Conservation (phyloP, 129 eudicot genomes). For the Scalesia atractyloides region DNA sequence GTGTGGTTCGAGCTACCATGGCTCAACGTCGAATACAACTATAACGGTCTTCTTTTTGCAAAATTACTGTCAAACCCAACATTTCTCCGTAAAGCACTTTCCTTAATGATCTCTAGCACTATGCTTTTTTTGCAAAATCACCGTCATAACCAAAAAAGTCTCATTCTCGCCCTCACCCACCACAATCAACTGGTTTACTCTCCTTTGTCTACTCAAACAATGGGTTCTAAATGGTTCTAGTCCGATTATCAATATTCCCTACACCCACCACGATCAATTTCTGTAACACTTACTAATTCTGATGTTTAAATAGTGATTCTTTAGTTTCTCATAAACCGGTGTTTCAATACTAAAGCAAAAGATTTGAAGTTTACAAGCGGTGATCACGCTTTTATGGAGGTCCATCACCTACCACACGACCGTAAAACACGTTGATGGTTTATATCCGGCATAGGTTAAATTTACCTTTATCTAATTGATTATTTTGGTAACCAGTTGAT, state of each 20-base stretch:
- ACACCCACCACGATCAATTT: slow-evolving; percentile 11
- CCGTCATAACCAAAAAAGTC: slow-evolving; percentile 43
- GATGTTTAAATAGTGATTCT: slow-evolving; percentile 25
- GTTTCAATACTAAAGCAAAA: slow-evolving; percentile 29
- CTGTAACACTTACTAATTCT: background rate
- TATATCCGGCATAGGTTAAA: slow-evolving; percentile 21
- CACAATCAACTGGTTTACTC: too few relatives aligned
- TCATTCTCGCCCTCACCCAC: slow-evolving; percentile 32
- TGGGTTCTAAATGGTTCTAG: slow-evolving; percentile 8
- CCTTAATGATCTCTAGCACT: too few relatives aligned
- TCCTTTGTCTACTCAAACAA: slow-evolving; percentile 11
- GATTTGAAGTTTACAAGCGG: slow-evolving; percentile 52
- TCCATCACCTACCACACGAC: slow-evolving; percentile 16
- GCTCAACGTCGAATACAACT: too few relatives aligned
- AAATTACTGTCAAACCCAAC: too few relatives aligned
- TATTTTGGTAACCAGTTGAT: too few relatives aligned
- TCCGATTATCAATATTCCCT: slow-evolving; percentile 4
- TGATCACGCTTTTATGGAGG: slow-evolving; percentile 47
- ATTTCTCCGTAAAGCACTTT: too few relatives aligned
- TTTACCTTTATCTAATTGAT: slow-evolving; percentile 30
- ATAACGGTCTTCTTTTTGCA: too few relatives aligned
- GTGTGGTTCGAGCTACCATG: too few relatives aligned
- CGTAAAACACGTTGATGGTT: slow-evolving; percentile 13
- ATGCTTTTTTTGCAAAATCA: background rate
- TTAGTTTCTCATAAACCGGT: slow-evolving; percentile 31